Conservation (phyloP, 1,284 basidiomycete genomes). For the Ustilago lituana region DNA sequence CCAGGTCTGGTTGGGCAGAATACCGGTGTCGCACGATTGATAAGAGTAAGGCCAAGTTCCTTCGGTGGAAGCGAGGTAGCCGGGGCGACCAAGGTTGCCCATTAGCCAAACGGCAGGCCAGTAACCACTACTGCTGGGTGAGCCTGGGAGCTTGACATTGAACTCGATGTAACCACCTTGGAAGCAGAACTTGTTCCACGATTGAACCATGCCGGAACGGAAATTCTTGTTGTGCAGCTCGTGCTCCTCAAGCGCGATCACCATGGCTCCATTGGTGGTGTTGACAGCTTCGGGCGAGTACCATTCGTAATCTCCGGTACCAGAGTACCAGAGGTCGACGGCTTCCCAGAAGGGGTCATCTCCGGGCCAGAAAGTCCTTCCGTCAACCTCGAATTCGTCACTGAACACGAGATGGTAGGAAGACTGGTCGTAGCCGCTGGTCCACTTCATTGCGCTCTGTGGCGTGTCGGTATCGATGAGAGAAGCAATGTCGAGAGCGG, state of each 20-base stretch:
- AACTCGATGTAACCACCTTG: slow-evolving; percentile 66
- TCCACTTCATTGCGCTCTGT: slow-evolving; percentile 31
- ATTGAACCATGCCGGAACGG: slow-evolving; percentile 65
- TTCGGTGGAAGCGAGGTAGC: slow-evolving; percentile 64
- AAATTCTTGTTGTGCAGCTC: slow-evolving; percentile 62
- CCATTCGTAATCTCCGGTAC: slow-evolving; percentile 66
- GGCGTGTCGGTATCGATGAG: slow-evolving; percentile 61
- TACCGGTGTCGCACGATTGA: slow-evolving; percentile 65
- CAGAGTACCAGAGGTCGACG: slow-evolving; percentile 65
- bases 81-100: slow-evolving; percentile 64
- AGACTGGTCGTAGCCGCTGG: slow-evolving; percentile 27
- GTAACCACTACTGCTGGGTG: slow-evolving; percentile 67
- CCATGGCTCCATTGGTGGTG: slow-evolving; percentile 55
- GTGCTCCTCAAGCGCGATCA: slow-evolving; percentile 55
- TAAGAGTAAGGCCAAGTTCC: slow-evolving; percentile 69
- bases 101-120: slow-evolving; percentile 69
- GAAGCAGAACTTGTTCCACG: slow-evolving; percentile 68
- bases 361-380: slow-evolving; percentile 71
- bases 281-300: slow-evolving; percentile 66
- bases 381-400: slow-evolving; percentile 81
- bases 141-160: slow-evolving; percentile 53
- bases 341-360: slow-evolving; percentile 67
- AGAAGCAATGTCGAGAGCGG: slow-evolving; percentile 35
- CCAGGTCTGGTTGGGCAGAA: slow-evolving; percentile 59
- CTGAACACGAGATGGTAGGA: slow-evolving; percentile 72